Conservation (phyloP, 2,329 filamentous ascomycete genomes). For the Diplodia mutila region DNA sequence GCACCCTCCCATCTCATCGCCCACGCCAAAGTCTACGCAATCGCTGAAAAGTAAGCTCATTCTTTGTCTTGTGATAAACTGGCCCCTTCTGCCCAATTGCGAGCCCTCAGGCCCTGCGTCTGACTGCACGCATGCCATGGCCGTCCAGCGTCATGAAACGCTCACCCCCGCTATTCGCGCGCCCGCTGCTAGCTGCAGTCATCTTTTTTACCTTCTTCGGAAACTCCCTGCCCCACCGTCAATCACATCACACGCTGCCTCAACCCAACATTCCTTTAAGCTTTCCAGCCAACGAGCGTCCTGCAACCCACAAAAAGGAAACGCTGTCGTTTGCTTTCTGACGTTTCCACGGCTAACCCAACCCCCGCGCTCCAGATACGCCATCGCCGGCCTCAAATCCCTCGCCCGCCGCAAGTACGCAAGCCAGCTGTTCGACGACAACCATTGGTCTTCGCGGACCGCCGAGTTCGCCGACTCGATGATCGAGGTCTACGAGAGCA, state of each 20-base stretch:
- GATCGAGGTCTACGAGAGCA: conserved; percentile 54
- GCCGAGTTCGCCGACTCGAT: conserved; percentile 53
- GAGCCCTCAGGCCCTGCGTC: conserved; percentile 24
- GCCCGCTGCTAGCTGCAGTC: conserved; percentile 7
- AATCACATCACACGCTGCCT: not conserved
- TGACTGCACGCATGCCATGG: not conserved
- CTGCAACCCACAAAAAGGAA: conserved; percentile 1
- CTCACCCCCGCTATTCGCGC: conserved; percentile 4
- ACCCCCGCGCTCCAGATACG: conserved; percentile 43
- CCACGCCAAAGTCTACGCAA: conserved; percentile 54
- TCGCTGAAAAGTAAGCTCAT: conserved; percentile 52
- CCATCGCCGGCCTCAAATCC: conserved; percentile 51
- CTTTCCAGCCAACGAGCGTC: conserved; percentile 5
- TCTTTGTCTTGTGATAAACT: conserved; percentile 28
- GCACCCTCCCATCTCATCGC: conserved; percentile 49
- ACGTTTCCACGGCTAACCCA: not conserved
- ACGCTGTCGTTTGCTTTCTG: not conserved
- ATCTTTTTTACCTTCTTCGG: conserved; percentile 25
- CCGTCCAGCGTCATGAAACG: conserved; percentile 4
- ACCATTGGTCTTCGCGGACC: conserved; percentile 44
- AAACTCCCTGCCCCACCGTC: conserved; percentile 8
- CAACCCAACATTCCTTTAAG: not conserved
- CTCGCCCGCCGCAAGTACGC: conserved; percentile 53
- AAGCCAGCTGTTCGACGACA: conserved; percentile 43
- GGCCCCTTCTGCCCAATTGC: conserved; percentile 26